Conservation (phyloP, 148 eudicot species). For the Diospyros lotus region DNA sequence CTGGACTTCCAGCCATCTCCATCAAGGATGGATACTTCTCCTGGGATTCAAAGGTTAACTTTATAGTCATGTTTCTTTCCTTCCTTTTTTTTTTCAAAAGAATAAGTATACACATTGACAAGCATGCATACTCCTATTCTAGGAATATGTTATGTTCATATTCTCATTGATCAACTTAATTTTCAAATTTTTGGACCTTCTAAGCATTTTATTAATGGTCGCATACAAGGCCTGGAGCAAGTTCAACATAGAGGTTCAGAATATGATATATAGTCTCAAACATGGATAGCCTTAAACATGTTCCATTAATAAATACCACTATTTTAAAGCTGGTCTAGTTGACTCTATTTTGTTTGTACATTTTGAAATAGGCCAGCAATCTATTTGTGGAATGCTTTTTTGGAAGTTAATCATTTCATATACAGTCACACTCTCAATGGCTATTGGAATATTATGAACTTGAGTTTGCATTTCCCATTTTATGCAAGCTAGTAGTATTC, state of each 20-base stretch:
- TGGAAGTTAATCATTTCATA: no score
- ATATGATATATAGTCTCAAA: not conserved
- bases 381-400: not conserved
- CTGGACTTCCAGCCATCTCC: constrained; percentile 74
- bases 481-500: no score
- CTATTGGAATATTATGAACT: not conserved
- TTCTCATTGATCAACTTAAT: not conserved
- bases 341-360: not conserved
- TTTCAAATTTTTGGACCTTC: not conserved
- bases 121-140: not conserved
- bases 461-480: not conserved
- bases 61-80: not conserved
- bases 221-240: not conserved
- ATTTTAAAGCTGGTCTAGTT: not conserved
- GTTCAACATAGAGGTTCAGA: not conserved
- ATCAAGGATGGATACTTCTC: constrained; percentile 77
- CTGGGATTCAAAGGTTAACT: constrained; percentile 85
- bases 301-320: not conserved
- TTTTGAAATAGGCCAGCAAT: not conserved
- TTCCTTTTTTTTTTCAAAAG: no score
- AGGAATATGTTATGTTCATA: not conserved
- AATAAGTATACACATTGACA: no score
- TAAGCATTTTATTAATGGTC: not conserved
- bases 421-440: not conserved
- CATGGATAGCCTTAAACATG: not conserved